A percentile compares a stretch with the other conserved stretches of the same genome.
Evolutionary conservation across 352 stramenopile genomes (phyloP).

Genomic region (Phytophthora ohioensis): DNA sequence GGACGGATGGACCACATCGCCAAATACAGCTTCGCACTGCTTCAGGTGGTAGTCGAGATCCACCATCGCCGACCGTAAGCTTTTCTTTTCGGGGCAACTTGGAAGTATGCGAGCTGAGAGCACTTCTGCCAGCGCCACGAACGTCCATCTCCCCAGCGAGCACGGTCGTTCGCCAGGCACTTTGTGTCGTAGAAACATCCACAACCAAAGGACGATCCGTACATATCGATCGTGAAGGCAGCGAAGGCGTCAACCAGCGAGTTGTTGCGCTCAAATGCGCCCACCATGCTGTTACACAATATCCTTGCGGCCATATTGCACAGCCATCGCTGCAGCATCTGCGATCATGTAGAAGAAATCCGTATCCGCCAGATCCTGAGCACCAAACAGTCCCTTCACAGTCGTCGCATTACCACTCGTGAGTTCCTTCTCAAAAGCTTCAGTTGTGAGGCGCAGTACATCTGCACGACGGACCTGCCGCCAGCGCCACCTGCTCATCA

Average conservation of each 20-base stretch:
- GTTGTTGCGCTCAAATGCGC: slow-evolving; percentile 56
- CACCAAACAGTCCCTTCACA: slow-evolving; percentile 75
- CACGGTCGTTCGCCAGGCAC: slow-evolving; percentile 59
- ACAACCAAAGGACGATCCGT: slow-evolving; percentile 77
- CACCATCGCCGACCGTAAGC: slow-evolving; percentile 72
- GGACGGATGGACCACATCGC: slow-evolving; percentile 65
- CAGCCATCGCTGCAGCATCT: slow-evolving; percentile 86
- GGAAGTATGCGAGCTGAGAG: slow-evolving; percentile 88
- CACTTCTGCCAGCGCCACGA: slow-evolving; percentile 93
- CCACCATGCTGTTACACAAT: slow-evolving; percentile 67
- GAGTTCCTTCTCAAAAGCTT: slow-evolving; percentile 75
- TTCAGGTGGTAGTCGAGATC: slow-evolving; percentile 81
- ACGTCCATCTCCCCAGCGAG: slow-evolving; percentile 74
- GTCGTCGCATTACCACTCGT: slow-evolving; percentile 51
- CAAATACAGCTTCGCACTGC: slow-evolving; percentile 83
- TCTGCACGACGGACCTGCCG: slow-evolving; percentile 64
- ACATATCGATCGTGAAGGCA: slow-evolving; percentile 85
- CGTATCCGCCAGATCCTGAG: slow-evolving; percentile 57
- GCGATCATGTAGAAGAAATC: slow-evolving; percentile 94
- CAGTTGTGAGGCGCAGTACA: slow-evolving; percentile 67
- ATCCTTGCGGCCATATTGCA: slow-evolving; percentile 90
- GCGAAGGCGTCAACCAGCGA: slow-evolving; percentile 76
- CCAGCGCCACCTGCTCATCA: slow-evolving; percentile 80
- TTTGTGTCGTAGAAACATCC: slow-evolving; percentile 88
- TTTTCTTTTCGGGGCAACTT: slow-evolving; percentile 69